phyloP scores from a whole-genome alignment of 257 asterid genomes.

The Solanum acaule region DNA sequence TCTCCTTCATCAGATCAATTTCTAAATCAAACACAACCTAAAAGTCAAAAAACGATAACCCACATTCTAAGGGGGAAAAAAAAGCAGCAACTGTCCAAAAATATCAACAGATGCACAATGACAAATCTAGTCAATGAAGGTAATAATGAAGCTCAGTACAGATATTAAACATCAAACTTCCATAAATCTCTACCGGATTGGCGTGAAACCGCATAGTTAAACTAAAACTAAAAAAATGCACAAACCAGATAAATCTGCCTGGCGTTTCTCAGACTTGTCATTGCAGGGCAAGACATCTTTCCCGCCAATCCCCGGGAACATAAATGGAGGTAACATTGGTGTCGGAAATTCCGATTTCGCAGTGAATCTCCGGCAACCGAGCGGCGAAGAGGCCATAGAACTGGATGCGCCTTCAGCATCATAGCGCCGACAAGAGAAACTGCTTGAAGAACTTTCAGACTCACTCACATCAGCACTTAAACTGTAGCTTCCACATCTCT shows the following conservation, averaged over 20 bases:
- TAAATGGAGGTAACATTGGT: constrained; percentile 40
- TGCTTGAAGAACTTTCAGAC: constrained; percentile 59
- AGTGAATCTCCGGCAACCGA: constrained; percentile 9
- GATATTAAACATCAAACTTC: not conserved
- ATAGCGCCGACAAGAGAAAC: constrained; percentile 28
- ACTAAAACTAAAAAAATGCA: not conserved
- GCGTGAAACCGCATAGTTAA: not conserved
- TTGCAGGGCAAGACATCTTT: constrained; percentile 65
- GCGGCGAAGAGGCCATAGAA: constrained; percentile 53
- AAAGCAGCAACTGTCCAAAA: not conserved
- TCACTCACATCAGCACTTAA: constrained; percentile 94
- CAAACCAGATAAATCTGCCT: constrained; percentile 69
- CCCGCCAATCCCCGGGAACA: constrained; percentile 62
- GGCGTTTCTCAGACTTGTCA: constrained; percentile 37
- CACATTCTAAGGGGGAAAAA: not conserved
- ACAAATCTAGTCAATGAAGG: not conserved
- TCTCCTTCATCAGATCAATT: constrained; percentile 84
- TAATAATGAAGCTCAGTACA: not conserved
- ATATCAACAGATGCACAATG: not conserved
- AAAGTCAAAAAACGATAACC: not conserved
- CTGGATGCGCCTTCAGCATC: constrained; percentile 53
- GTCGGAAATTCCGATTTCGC: constrained; percentile 25
- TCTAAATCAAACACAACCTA: constrained; percentile 22
- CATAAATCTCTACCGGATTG: not conserved
- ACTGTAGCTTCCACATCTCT: constrained; percentile 82